Percentiles rank a stretch among this genome's conserved stretches.
Conservation (phyloP, 352 stramenopile genomes). For the Globisporangium spiculum region DNA sequence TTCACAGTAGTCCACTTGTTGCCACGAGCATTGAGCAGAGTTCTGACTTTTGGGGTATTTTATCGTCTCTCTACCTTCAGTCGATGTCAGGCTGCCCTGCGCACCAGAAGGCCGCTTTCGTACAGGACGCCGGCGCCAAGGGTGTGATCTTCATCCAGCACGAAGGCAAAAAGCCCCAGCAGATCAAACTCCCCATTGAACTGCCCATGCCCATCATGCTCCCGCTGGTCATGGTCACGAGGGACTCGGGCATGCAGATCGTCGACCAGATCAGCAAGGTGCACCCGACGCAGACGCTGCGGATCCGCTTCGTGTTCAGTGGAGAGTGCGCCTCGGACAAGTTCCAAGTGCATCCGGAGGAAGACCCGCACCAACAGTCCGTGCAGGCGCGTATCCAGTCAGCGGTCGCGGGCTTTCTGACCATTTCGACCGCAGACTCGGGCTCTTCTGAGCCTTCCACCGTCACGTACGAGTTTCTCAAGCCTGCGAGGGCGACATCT, state of each 20-base stretch:
- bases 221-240: constrained; percentile 69
- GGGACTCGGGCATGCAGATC: constrained; percentile 47
- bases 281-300: constrained; percentile 28
- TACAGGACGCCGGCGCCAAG: constrained; percentile 51
- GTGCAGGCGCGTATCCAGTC: constrained; percentile 36
- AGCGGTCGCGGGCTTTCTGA: constrained; percentile 50
- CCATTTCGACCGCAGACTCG: constrained; percentile 45
- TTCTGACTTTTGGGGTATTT: background rate
- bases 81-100: constrained; percentile 46
- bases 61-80: constrained; percentile 20
- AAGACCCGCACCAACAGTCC: constrained; percentile 36
- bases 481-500: background rate
- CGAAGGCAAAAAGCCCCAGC: constrained; percentile 49
- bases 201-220: constrained; percentile 44
- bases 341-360: constrained; percentile 41
- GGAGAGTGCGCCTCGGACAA: constrained; percentile 37
- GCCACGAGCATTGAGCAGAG: background rate
- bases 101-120: constrained; percentile 62
- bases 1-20: background rate
- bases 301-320: constrained; percentile 60
- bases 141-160: constrained; percentile 65
- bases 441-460: constrained; percentile 27
- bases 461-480: constrained; percentile 37
- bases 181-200: constrained; percentile 39
- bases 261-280: constrained; percentile 34